phyloP scores from a whole-genome alignment of 805 yeast genomes.

The Saitoella complicata region DNA sequence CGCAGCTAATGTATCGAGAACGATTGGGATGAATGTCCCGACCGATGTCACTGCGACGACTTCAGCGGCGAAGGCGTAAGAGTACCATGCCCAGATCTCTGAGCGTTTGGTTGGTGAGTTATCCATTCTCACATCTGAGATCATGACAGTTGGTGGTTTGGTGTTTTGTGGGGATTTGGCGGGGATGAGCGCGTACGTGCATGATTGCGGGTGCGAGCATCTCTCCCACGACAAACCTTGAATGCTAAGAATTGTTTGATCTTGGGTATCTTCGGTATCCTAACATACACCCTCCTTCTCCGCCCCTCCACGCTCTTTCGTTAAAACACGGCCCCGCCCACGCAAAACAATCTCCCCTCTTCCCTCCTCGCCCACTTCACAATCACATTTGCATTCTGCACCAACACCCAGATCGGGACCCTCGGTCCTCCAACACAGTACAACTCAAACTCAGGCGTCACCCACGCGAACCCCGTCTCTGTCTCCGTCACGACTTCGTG shows the following conservation, averaged over 20 bases:
- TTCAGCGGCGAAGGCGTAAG: slow-evolving; percentile 60
- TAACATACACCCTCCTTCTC: too few relatives aligned
- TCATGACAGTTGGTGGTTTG: too few relatives aligned
- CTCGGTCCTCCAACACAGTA: slow-evolving; percentile 45
- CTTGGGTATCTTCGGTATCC: too few relatives aligned
- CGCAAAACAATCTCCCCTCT: slow-evolving; percentile 53
- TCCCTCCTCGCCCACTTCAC: slow-evolving; percentile 63
- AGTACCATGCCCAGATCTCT: slow-evolving; percentile 28
- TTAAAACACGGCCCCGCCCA: slow-evolving; percentile 54
- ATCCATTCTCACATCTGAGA: too few relatives aligned
- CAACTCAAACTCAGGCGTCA: slow-evolving; percentile 44
- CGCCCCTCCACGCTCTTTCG: too few relatives aligned
- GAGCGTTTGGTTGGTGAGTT: too few relatives aligned
- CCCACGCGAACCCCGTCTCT: slow-evolving; percentile 34
- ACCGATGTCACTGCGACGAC: slow-evolving; percentile 69
- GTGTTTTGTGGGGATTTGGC: too few relatives aligned
- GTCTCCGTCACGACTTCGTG: slow-evolving; percentile 15
- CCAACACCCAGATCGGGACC: slow-evolving; percentile 38
- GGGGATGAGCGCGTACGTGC: too few relatives aligned
- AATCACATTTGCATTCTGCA: slow-evolving; percentile 45
- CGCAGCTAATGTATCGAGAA: slow-evolving; percentile 56
- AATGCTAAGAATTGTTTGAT: too few relatives aligned
- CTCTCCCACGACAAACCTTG: too few relatives aligned
- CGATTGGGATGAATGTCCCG: slow-evolving; percentile 59
- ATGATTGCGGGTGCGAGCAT: too few relatives aligned